Evolutionary conservation across 768 basidiomycete genomes (phyloP).

Genomic region (Psilocybe subaeruginosa): DNA sequence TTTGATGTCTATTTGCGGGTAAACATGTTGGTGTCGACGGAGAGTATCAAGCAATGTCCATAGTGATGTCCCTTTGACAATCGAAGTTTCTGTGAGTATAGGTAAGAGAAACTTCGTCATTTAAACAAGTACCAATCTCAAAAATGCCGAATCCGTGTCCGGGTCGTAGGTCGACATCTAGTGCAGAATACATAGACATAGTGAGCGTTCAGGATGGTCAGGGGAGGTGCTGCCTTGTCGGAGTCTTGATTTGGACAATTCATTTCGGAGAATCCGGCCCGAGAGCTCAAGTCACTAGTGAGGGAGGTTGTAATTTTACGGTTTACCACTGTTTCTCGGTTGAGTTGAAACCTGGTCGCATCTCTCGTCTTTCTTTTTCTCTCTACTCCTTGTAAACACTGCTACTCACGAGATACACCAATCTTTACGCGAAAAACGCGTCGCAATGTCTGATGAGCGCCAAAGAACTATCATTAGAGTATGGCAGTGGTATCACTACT

Average conservation of each 20-base stretch:
- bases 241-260: background rate
- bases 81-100: slow-evolving; percentile 6
- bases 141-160: slow-evolving; percentile 79
- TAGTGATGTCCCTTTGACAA: slow-evolving; percentile 63
- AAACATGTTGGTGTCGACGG: slow-evolving; percentile 64
- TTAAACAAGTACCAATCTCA: slow-evolving; percentile 57
- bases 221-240: background rate
- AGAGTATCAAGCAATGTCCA: slow-evolving; percentile 78
- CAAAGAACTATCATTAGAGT: slow-evolving; percentile 56
- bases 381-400: background rate
- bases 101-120: background rate
- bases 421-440: slow-evolving; percentile 9
- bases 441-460: slow-evolving; percentile 45
- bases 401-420: background rate
- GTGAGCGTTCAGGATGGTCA: background rate
- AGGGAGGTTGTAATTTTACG: background rate
- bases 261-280: background rate
- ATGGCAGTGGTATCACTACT: background rate
- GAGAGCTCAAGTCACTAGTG: background rate
- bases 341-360: background rate
- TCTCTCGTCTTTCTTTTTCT: background rate
- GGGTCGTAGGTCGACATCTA: slow-evolving; percentile 78
- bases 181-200: slow-evolving; percentile 72
- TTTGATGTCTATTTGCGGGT: slow-evolving; percentile 84
- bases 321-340: background rate